Evolutionary conservation across 345 rosid genomes (phyloP).

Genomic region (Eucalyptus marginata): DNA sequence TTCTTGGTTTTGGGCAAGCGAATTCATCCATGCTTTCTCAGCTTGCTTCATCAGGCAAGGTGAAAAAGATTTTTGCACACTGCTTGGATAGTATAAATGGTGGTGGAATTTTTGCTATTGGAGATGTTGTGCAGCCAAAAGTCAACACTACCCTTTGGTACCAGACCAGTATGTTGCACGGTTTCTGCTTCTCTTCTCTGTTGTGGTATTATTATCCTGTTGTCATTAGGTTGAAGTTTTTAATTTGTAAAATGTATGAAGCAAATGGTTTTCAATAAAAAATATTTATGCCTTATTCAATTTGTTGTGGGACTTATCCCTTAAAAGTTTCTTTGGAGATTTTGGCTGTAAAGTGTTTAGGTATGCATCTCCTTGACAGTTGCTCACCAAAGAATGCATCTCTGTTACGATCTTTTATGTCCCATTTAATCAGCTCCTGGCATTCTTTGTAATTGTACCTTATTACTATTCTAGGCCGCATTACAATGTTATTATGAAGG

Average conservation of each 20-base stretch:
- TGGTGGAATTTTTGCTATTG: slow-evolving; percentile 41
- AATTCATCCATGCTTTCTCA: slow-evolving; percentile 39
- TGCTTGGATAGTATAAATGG: slow-evolving; percentile 32
- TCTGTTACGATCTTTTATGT: neutral
- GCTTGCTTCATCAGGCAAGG: slow-evolving; percentile 31
- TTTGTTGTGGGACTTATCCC: neutral
- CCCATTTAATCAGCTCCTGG: neutral
- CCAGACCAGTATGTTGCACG: slow-evolving; percentile 24
- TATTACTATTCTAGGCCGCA: slow-evolving; percentile 18
- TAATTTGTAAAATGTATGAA: neutral
- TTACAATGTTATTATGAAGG: slow-evolving; percentile 33
- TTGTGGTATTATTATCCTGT: neutral
- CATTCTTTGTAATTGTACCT: neutral
- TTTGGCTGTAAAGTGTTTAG: neutral
- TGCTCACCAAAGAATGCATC: neutral
- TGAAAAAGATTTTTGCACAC: slow-evolving; percentile 28
- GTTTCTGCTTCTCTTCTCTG: neutral
- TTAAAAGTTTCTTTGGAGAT: neutral
- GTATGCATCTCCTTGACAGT: neutral
- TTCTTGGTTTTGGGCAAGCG: slow-evolving; percentile 38
- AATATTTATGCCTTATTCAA: neutral
- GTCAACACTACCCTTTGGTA: slow-evolving; percentile 29
- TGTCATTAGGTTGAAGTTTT: neutral
- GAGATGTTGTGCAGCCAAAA: slow-evolving; percentile 28
- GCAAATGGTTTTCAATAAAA: neutral